phyloP scores from a whole-genome alignment of 352 stramenopile species.

The Pythium myriotylum region DNA sequence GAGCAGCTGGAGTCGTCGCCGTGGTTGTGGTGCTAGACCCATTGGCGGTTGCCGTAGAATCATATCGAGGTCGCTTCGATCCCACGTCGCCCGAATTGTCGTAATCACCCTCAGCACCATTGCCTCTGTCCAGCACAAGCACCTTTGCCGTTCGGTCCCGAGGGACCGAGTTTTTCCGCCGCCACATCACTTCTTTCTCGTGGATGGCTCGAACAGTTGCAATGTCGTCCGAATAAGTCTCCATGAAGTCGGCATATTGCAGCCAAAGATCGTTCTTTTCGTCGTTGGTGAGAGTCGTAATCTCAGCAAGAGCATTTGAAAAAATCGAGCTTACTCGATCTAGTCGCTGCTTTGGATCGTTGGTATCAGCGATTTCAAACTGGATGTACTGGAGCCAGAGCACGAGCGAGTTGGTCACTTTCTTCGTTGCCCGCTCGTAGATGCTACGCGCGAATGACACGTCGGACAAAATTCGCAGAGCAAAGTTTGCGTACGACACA shows the following conservation, averaged over 20 bases:
- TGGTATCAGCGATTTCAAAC: conserved; percentile 53
- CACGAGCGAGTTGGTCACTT: conserved; percentile 45
- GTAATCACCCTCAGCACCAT: conserved; percentile 18
- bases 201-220: conserved; percentile 53
- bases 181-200: conserved; percentile 62
- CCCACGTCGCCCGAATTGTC: conserved; percentile 43
- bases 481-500: conserved; percentile 61
- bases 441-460: conserved; percentile 38
- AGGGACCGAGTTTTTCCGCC: conserved; percentile 60
- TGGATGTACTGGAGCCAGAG: conserved; percentile 75
- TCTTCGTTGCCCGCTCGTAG: conserved; percentile 49
- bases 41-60: conserved; percentile 23
- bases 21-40: conserved; percentile 17
- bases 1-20: conserved; percentile 15
- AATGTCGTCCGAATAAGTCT: conserved; percentile 49
- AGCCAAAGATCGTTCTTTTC: conserved; percentile 86
- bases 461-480: conserved; percentile 51
- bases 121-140: conserved; percentile 44
- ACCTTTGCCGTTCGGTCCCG: conserved; percentile 62
- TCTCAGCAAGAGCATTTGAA: conserved; percentile 51
- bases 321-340: conserved; percentile 46
- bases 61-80: conserved; percentile 60
- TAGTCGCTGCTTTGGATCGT: conserved; percentile 36
- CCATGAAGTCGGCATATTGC: conserved; percentile 77
- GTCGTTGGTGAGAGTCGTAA: conserved; percentile 51